phyloP scores from a whole-genome alignment of 2,329 filamentous ascomycete genomes.

The Byssochlamys sp. region DNA sequence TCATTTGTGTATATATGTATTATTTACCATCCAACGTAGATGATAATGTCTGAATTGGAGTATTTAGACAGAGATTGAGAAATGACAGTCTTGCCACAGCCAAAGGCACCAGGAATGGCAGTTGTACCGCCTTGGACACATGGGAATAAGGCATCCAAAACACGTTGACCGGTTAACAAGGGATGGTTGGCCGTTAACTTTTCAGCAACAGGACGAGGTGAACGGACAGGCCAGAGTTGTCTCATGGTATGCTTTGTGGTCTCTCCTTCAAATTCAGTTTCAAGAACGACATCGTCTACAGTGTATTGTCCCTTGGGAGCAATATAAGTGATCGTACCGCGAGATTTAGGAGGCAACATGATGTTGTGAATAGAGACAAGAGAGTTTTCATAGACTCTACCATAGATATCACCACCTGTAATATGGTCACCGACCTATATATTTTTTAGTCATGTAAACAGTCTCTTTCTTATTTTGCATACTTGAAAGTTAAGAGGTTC shows the following conservation, averaged over 20 bases:
- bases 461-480: too few species aligned
- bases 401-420: constrained; percentile 91
- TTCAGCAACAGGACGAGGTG: constrained; percentile 82
- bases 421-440: constrained; percentile 98
- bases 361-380: constrained; percentile 90
- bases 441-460: too few species aligned
- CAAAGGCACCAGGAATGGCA: constrained; percentile 95
- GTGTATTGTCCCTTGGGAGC: constrained; percentile 84
- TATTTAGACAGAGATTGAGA: constrained; percentile 98
- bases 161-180: constrained; percentile 92
- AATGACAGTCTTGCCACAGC: constrained; percentile 98
- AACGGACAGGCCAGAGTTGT: constrained; percentile 96
- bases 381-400: constrained; percentile 89
- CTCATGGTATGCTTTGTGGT: constrained; percentile 95
- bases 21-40: constrained; percentile 93
- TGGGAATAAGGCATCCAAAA: constrained; percentile 90
- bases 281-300: constrained; percentile 83
- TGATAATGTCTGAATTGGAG: constrained; percentile 97
- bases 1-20: too few species aligned
- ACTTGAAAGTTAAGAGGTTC: constrained; percentile 76
- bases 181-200: constrained; percentile 81
- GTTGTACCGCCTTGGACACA: constrained; percentile 94
- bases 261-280: constrained; percentile 93
- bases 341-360: constrained; percentile 75
- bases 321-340: constrained; percentile 86